Percentiles rank a stretch among this genome's conserved stretches.
These are phyloP conservation scores for Corynascus novoguineensis DNA, from an alignment of 495 filamentous ascomycete genomes.

Conservation along the genomic window DNA sequence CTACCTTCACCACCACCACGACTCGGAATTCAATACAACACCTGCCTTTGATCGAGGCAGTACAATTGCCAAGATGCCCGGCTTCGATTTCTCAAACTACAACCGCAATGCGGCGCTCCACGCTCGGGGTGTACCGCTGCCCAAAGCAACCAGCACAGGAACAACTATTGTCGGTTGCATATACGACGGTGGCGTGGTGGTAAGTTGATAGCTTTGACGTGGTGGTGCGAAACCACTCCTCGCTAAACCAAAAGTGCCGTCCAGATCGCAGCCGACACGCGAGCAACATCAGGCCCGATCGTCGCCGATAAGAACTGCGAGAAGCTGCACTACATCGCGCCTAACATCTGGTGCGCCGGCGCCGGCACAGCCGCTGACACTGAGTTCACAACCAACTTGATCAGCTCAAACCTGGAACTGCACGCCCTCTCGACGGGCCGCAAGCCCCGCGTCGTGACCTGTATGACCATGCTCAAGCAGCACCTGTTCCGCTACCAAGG, in stretches of 20 bases:
- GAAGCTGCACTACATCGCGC: slow-evolving; percentile 97
- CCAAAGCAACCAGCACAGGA: slow-evolving; percentile 97
- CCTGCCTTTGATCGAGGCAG: slow-evolving; percentile 1
- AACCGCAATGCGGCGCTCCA: slow-evolving; percentile 96
- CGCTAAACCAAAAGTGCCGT: neutral
- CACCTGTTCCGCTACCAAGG: slow-evolving; percentile 98
- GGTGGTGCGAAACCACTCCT: neutral
- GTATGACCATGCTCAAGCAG: slow-evolving; percentile 99
- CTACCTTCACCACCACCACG: neutral
- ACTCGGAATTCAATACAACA: neutral
- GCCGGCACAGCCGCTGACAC: slow-evolving; percentile 98
- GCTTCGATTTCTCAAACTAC: slow-evolving; percentile 99
- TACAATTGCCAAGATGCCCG: slow-evolving; percentile 63
- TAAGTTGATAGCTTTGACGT: slow-evolving; percentile 37
- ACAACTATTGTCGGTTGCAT: slow-evolving; percentile 99
- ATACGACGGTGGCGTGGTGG: slow-evolving; percentile 93
- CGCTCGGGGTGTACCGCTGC: slow-evolving; percentile 84
- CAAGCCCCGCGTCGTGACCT: slow-evolving; percentile 93
- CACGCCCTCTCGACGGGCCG: slow-evolving; percentile 93
- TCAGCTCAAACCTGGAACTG: slow-evolving; percentile 96
- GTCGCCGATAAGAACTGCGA: slow-evolving; percentile 99
- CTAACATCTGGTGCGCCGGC: slow-evolving; percentile 99
- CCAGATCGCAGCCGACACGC: slow-evolving; percentile 94
- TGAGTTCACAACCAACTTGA: slow-evolving; percentile 97
- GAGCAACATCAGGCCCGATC: slow-evolving; percentile 95